phyloP scores from a whole-genome alignment of 345 rosid genomes.

The Mallotus nudiflorus region DNA sequence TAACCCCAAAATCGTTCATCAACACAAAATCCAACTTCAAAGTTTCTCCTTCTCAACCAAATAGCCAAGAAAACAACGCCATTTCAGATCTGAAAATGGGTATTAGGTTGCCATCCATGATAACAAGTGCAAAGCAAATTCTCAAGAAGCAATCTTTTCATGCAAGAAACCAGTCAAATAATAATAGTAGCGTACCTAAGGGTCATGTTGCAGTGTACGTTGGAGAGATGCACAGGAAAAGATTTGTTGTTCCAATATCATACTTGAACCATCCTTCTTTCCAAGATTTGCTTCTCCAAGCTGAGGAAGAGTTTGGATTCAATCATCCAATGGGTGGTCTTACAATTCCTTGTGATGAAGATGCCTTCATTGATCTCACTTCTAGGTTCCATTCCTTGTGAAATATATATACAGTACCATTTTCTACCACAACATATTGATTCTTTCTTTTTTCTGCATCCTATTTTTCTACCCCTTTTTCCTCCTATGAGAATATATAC shows the following conservation, averaged over 20 bases:
- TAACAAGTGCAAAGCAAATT: not conserved
- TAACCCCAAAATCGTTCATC: too few relatives aligned
- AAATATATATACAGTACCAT: not conserved
- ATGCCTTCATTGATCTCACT: slow-evolving; percentile 37
- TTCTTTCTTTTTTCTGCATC: not conserved
- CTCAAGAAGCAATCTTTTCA: slow-evolving; percentile 1
- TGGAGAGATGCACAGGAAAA: slow-evolving; percentile 23
- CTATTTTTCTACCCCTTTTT: not conserved
- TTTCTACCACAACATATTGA: not conserved
- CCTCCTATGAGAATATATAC: not conserved
- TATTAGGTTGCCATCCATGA: slow-evolving; percentile 4
- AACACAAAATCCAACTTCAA: too few relatives aligned
- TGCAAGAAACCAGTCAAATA: too few relatives aligned
- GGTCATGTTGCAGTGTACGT: slow-evolving; percentile 20
- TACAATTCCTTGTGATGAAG: slow-evolving; percentile 50
- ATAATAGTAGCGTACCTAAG: slow-evolving; percentile 4
- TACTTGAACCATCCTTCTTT: slow-evolving; percentile 46
- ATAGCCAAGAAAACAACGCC: too few relatives aligned
- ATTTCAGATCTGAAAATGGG: not conserved
- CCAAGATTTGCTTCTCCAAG: slow-evolving; percentile 32
- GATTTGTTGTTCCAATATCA: slow-evolving; percentile 41
- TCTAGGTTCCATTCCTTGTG: slow-evolving; percentile 10
- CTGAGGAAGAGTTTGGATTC: slow-evolving; percentile 46
- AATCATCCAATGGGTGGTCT: slow-evolving; percentile 50
- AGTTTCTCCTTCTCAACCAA: too few relatives aligned